phyloP scores from a whole-genome alignment of 1,284 basidiomycete genomes.

The Ganoderma multipileum region DNA sequence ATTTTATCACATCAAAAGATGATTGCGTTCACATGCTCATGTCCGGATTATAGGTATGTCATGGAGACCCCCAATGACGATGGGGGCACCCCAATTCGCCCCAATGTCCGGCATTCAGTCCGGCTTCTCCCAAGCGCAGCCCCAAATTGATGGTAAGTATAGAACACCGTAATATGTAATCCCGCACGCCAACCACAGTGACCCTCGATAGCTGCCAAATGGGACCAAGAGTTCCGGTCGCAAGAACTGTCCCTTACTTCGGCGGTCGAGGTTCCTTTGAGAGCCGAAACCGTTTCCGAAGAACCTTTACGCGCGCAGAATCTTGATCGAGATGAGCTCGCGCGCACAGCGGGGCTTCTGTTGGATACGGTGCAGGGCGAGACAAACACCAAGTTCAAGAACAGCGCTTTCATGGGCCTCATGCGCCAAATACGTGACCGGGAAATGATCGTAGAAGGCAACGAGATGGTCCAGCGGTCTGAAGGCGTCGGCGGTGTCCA shows the following conservation, averaged over 20 bases:
- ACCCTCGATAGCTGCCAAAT: slow-evolving; percentile 42
- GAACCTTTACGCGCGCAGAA: slow-evolving; percentile 37
- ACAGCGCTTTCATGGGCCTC: slow-evolving; percentile 87
- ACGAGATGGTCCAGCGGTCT: slow-evolving; percentile 73
- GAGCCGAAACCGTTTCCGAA: slow-evolving; percentile 32
- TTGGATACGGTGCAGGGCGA: slow-evolving; percentile 74
- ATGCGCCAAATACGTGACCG: slow-evolving; percentile 89
- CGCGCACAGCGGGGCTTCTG: slow-evolving; percentile 76
- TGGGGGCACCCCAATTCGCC: slow-evolving; percentile 18
- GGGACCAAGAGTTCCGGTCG: slow-evolving; percentile 70
- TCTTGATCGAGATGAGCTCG: slow-evolving; percentile 65
- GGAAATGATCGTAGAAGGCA: slow-evolving; percentile 84
- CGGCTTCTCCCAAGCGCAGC: slow-evolving; percentile 14
- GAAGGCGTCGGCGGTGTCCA: slow-evolving; percentile 33
- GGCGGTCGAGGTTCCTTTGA: slow-evolving; percentile 24
- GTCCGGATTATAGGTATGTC: slow-evolving; percentile 17
- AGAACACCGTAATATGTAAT: background rate
- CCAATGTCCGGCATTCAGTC: slow-evolving; percentile 22
- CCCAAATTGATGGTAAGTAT: slow-evolving; percentile 29
- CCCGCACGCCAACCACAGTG: slow-evolving; percentile 1
- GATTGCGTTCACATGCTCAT: background rate
- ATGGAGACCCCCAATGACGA: slow-evolving; percentile 17
- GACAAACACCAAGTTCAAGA: slow-evolving; percentile 86
- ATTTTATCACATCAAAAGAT: background rate
- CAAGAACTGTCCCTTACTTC: slow-evolving; percentile 51